Conservation (phyloP, 345 rosid genomes). For the Viola odorata region DNA sequence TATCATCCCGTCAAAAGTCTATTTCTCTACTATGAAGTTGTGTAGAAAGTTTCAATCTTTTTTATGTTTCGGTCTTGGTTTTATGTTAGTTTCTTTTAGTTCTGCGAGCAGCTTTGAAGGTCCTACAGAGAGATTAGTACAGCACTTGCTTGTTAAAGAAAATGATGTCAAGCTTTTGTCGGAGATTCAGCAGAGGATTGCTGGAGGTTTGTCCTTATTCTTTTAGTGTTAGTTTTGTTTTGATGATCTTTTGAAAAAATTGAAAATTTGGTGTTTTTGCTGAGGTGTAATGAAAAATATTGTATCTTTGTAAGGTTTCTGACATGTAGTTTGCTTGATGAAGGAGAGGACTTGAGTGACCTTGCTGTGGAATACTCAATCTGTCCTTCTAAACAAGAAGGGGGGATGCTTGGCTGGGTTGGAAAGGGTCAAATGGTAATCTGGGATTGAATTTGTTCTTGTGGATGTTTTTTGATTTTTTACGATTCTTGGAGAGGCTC, state of each 20-base stretch:
- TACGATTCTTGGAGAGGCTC: too few species aligned
- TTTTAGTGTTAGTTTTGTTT: not conserved
- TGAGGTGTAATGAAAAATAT: not conserved
- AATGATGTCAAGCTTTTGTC: slow-evolving; percentile 52
- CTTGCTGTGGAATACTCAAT: slow-evolving; percentile 77
- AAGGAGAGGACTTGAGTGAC: slow-evolving; percentile 91
- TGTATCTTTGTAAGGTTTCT: not conserved
- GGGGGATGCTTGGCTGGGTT: slow-evolving; percentile 95
- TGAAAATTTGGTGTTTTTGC: not conserved
- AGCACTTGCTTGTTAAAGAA: slow-evolving; percentile 81
- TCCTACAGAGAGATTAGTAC: slow-evolving; percentile 64
- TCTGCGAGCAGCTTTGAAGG: slow-evolving; percentile 32
- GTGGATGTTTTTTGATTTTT: not conserved
- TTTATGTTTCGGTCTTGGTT: not conserved
- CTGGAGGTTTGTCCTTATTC: slow-evolving; percentile 38
- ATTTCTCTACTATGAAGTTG: not conserved
- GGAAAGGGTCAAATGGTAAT: slow-evolving; percentile 81
- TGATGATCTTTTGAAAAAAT: not conserved
- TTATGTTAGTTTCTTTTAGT: slow-evolving; percentile 45
- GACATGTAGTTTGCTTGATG: slow-evolving; percentile 19
- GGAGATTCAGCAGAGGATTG: slow-evolving; percentile 52
- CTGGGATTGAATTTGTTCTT: not conserved
- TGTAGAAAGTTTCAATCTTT: not conserved
- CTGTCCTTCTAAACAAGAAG: slow-evolving; percentile 80
- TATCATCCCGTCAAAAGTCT: not conserved